A percentile compares a stretch with the other conserved stretches of the same genome.
phyloP scores from a whole-genome alignment of 2,329 filamentous ascomycete genomes.

The Beauveria sp. region DNA sequence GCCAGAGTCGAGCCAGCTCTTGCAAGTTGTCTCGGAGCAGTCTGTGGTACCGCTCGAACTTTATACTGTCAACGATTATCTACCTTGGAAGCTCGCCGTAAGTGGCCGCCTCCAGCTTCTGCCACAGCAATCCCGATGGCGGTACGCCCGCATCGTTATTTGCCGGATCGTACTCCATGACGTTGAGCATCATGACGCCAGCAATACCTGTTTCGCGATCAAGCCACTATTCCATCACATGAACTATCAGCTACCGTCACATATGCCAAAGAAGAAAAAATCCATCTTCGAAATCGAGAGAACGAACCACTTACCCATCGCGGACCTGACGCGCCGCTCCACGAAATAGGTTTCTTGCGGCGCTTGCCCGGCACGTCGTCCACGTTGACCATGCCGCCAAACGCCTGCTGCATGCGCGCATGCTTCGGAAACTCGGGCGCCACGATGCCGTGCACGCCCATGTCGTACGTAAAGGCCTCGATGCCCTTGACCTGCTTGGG shows the following conservation, averaged over 20 bases:
- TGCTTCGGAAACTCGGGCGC: slow-evolving; percentile 29
- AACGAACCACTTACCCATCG: slow-evolving; percentile 32
- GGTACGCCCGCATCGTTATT: not conserved
- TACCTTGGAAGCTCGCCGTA: too few species aligned
- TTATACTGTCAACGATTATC: not conserved
- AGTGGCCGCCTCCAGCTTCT: too few species aligned
- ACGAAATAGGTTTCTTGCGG: slow-evolving; percentile 34
- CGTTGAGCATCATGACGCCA: slow-evolving; percentile 10
- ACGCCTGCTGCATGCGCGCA: too few species aligned
- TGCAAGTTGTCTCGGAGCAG: not conserved
- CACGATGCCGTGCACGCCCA: slow-evolving; percentile 19
- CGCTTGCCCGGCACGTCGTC: slow-evolving; percentile 32
- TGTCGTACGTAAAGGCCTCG: slow-evolving; percentile 11
- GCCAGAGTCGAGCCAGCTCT: not conserved
- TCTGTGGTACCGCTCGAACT: not conserved
- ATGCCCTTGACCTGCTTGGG: slow-evolving; percentile 19
- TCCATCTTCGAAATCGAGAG: not conserved
- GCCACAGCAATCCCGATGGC: too few species aligned
- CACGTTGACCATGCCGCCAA: too few species aligned
- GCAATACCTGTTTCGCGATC: slow-evolving; percentile 18
- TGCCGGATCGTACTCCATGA: slow-evolving; percentile 2
- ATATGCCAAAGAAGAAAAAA: not conserved
- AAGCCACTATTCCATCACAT: slow-evolving; percentile 19
- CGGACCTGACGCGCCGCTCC: slow-evolving; percentile 35
- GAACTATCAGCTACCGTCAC: not conserved